A percentile compares a stretch with the other conserved stretches of the same genome.
These are phyloP conservation scores for Trichoderma sp. DNA, from an alignment of 2,329 filamentous ascomycete species.

Conservation along the genomic window DNA sequence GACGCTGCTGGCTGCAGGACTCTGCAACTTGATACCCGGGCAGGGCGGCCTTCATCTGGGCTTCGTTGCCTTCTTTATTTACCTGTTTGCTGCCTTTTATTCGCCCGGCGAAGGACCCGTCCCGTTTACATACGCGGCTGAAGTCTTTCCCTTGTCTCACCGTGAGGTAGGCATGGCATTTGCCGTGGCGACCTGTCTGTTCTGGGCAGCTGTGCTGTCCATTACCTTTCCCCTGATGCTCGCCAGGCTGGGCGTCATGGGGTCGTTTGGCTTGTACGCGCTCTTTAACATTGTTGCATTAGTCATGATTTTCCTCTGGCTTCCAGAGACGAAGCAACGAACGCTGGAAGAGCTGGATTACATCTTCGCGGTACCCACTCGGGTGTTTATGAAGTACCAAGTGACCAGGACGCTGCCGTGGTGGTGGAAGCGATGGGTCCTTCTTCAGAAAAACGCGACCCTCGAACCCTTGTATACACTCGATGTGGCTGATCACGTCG, in stretches of 20 bases:
- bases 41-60: conserved; percentile 32
- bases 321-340: conserved; percentile 58
- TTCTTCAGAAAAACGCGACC: conserved; percentile 44
- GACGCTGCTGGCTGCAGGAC: conserved; percentile 39
- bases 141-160: conserved; percentile 68
- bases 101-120: conserved; percentile 60
- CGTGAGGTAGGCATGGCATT: conserved; percentile 70
- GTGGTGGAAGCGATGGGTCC: conserved; percentile 57
- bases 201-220: conserved; percentile 58
- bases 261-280: conserved; percentile 54
- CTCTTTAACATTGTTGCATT: conserved; percentile 54
- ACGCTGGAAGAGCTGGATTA: conserved; percentile 57
- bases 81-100: conserved; percentile 52
- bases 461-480: conserved; percentile 44
- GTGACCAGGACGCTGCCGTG: conserved; percentile 54
- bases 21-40: conserved; percentile 51
- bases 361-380: conserved; percentile 58
- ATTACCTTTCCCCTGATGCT: conserved; percentile 62
- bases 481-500: conserved; percentile 36
- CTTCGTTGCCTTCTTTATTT: conserved; percentile 56
- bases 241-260: conserved; percentile 40
- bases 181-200: conserved; percentile 63
- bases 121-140: conserved; percentile 65
- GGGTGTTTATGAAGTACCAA: conserved; percentile 56
- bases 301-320: conserved; percentile 53